A percentile compares a stretch with the other conserved stretches of the same genome.
Conservation (phyloP, 169 alveolate species). For the Plasmodium gonderi region DNA sequence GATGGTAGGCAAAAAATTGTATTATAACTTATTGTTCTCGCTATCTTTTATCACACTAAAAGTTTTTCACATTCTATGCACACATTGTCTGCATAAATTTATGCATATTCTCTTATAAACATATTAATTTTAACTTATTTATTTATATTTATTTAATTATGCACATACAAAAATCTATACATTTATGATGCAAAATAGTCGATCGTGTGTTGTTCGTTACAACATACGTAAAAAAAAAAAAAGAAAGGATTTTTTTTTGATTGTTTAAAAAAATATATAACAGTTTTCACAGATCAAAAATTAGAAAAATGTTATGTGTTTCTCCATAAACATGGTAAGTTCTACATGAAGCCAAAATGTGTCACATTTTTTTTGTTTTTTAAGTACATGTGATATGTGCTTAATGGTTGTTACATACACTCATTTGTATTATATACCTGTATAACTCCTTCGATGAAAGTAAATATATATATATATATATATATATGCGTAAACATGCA, state of each 20-base stretch:
- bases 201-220: background rate
- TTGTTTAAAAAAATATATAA: background rate
- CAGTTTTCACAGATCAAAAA: background rate
- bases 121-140: background rate
- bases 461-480: background rate
- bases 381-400: background rate
- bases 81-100: no score
- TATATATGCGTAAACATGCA: background rate
- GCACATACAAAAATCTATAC: background rate
- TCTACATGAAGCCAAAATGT: slow-evolving; percentile 25
- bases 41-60: background rate
- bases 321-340: slow-evolving; percentile 4
- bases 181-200: slow-evolving; percentile 2
- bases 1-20: background rate
- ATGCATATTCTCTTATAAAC: no score
- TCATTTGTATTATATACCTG: background rate
- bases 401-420: background rate
- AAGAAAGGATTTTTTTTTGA: background rate
- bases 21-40: background rate
- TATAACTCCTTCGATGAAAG: background rate
- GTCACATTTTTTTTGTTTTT: background rate
- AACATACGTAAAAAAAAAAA: background rate
- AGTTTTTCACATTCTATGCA: background rate
- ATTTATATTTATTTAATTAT: background rate
- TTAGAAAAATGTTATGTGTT: background rate